phyloP scores from a whole-genome alignment of 169 alveolate species.

The Ichthyophthirius multifiliis region DNA sequence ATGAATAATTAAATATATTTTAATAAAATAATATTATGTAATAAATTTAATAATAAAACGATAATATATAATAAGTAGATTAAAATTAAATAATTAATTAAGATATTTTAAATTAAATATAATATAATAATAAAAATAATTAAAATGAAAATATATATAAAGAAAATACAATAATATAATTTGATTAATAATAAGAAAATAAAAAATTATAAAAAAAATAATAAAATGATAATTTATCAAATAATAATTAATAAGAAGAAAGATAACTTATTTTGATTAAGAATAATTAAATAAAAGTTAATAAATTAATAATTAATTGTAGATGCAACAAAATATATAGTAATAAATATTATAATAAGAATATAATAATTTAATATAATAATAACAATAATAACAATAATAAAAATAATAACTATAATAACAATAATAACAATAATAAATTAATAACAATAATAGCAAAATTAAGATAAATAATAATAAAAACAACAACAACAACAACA shows the following conservation, averaged over 20 bases:
- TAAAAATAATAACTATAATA: neutral
- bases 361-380: neutral
- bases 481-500: neutral
- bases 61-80: no score
- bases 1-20: no score
- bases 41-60: no score
- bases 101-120: no score
- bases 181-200: no score
- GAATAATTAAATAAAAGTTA: neutral
- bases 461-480: neutral
- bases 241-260: neutral
- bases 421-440: neutral
- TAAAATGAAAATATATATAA: no score
- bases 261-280: neutral
- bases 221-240: no score
- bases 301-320: neutral
- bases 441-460: neutral
- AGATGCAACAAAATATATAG: neutral
- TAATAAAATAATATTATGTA: no score
- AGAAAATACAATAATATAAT: no score
- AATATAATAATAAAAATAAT: no score
- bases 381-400: neutral
- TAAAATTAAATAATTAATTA: no score
- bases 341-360: neutral
- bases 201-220: no score